Evolutionary conservation across 176 grass and related monocot genomes (phyloP), one percentile per base, ranked within the genome.

Genomic region (Oropetium thomaeum): DNA sequence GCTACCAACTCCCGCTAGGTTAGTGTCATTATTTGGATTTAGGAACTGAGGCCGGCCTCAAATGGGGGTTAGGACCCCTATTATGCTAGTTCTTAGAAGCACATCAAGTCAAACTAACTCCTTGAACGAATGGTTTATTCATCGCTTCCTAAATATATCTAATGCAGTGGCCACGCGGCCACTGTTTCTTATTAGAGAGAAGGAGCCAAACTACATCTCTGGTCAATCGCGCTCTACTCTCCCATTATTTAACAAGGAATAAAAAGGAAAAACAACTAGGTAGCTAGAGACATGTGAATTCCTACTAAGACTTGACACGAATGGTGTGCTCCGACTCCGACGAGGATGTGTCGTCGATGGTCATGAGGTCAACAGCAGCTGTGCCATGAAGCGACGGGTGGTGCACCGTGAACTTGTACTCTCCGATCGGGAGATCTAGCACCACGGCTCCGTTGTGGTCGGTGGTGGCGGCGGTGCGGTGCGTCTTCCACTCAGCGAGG

Each of bases 401-500:
- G 15, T 4, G 83, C 19, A 98, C 70, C 8, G 57, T 91, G 42
- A 98, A 42, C 8, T 58, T 57, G 59, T 89, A 93, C 5, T 93
- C 75, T 23, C 95, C 91, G 25, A 83, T 81, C 38, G 86, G 79
- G 20, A 98, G 81, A 40, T 76, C 54, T 11, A 87, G 42, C 30
- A 81, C 30, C 10, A 85, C 22, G 1, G 62, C 76, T 16, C 95
- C 95, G 7, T 79, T 49, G 0, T 16, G 52, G 7, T 62, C 89
- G 6, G 79, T 87, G 12, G 52, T 87, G 20, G 71, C 81, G 3
- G 29, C 23, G 49, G 39, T 4, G 15, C 33, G 27, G 58, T 60
- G 41, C 25, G 88, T 70, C 59, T 65, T 93, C 95, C 89, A 94
- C 67, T 93, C 86, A 6, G 64, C 60, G 30, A 98, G 87, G 71